Conservation (phyloP, 2,329 filamentous ascomycete species). For the Xenosphaeropsis pyriputrescens region DNA sequence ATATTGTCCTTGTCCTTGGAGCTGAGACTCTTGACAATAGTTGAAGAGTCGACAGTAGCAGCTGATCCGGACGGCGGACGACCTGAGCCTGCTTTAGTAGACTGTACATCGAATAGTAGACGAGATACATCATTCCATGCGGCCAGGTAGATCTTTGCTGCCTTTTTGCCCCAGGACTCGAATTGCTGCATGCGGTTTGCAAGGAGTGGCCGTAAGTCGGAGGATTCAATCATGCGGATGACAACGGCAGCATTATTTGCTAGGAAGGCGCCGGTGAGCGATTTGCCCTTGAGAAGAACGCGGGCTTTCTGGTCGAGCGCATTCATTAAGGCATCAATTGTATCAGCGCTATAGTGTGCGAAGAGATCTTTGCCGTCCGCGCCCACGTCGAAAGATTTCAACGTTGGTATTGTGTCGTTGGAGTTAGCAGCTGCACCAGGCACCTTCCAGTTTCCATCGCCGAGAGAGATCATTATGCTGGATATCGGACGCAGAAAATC, state of each 20-base stretch:
- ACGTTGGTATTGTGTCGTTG: conserved; percentile 49
- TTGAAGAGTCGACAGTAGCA: conserved; percentile 54
- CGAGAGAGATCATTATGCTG: conserved; percentile 81
- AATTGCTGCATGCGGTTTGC: conserved; percentile 50
- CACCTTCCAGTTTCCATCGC: conserved; percentile 78
- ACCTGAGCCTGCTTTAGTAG: conserved; percentile 55
- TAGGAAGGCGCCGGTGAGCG: conserved; percentile 73
- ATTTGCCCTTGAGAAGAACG: conserved; percentile 59
- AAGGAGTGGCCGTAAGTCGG: conserved; percentile 62
- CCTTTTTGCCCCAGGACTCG: conserved; percentile 79
- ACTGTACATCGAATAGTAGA: conserved; percentile 78
- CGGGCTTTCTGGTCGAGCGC: conserved; percentile 64
- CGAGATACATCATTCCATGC: conserved; percentile 79
- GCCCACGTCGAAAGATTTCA: conserved; percentile 72
- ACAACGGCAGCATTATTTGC: conserved; percentile 78
- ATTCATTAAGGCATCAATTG: conserved; percentile 65
- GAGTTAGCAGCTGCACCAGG: conserved; percentile 36
- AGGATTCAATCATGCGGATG: conserved; percentile 70
- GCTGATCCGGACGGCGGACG: conserved; percentile 60
- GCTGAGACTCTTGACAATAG: conserved; percentile 68
- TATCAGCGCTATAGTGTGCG: conserved; percentile 79
- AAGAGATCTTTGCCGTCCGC: conserved; percentile 83
- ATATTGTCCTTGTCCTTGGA: conserved; percentile 93
- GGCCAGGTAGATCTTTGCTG: conserved; percentile 66
- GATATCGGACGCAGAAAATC: conserved; percentile 75